Evolutionary conservation across 1,284 basidiomycete species (phyloP), one percentile per base, ranked within the genome.

Genomic region (Thecaphora thlaspeos): DNA sequence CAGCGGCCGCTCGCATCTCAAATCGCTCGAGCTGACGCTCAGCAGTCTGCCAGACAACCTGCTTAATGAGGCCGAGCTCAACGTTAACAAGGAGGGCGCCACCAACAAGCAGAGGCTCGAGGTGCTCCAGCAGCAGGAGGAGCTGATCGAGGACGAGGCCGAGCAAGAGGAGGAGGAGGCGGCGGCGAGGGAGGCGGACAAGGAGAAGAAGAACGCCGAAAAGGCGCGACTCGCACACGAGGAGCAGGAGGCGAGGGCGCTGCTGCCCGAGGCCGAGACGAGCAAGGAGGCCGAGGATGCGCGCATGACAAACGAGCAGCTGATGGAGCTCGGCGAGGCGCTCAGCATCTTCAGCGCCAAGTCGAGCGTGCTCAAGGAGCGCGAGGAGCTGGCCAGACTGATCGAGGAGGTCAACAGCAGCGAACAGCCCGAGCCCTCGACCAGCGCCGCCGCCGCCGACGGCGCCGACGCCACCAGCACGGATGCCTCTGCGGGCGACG

Each of bases 21-120:
- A 84, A 70, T 87, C 87, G 68, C 80, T 99, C 68, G 91, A 96
- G 78, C 87, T 86, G 64, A 95, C 97, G 21, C 82, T 99, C 70
- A 89, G 89, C 76, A 89, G 89, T 71, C 80, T 99, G 71, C 94
- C 95, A 2, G 95, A 98, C 78, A 94, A 91, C 79, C 79, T 98
- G 82, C 83, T 98, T 46, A 96, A 89, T 79, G 94, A 98, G 82
- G 90, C 94, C 22, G 94, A 97, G 80, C 84, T 98, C 43, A 89
- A 92, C 79, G 92, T 97, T 41, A 90, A 91, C 71, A 89, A 88
- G 51, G 91, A 95, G 46, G 88, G 89, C 48, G 90, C 92, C 15
- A 91, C 87, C 71, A 96, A 96, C 84, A 95, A 96, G 82, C 91
- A 97, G 82, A 92, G 94, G 80, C 85, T 98, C 55, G 94, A 96